A percentile compares a stretch with the other conserved stretches of the same genome.
These are phyloP conservation scores for Neonectria punicea DNA, from an alignment of 2,329 filamentous ascomycete genomes.

Conservation along the genomic window DNA sequence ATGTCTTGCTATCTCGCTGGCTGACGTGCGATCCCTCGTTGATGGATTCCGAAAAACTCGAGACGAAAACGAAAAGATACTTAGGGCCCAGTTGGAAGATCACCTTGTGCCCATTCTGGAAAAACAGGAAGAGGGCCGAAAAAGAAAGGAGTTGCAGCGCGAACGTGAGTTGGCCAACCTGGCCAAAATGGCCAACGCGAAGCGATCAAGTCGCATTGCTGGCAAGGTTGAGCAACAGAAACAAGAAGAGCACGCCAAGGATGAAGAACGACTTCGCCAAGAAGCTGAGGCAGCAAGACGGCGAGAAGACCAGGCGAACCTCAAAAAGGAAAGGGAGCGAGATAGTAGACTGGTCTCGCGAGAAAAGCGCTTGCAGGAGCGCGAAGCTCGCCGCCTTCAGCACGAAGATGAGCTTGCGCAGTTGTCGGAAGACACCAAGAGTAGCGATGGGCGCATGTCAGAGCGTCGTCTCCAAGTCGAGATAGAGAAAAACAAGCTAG, in stretches of 20 bases:
- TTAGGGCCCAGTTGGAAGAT: constrained; percentile 77
- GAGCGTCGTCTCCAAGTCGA: constrained; percentile 84
- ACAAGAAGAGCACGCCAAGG: constrained; percentile 75
- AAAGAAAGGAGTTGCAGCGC: constrained; percentile 73
- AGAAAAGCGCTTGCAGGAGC: constrained; percentile 86
- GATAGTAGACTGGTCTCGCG: constrained; percentile 84
- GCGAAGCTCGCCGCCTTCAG: constrained; percentile 82
- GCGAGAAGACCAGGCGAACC: constrained; percentile 71
- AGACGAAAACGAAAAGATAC: constrained; percentile 84
- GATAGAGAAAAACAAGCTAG: constrained; percentile 82
- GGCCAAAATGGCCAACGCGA: constrained; percentile 91
- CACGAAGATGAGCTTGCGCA: constrained; percentile 86
- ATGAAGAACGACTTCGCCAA: constrained; percentile 66
- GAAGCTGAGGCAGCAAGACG: constrained; percentile 71
- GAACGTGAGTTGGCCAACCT: constrained; percentile 84
- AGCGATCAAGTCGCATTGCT: constrained; percentile 90
- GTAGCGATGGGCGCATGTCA: constrained; percentile 72
- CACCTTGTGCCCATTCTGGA: constrained; percentile 88
- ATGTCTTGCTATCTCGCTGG: constrained; percentile 83
- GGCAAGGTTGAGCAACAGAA: constrained; percentile 82
- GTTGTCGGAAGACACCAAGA: constrained; percentile 80
- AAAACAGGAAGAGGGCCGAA: constrained; percentile 78
- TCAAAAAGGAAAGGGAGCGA: constrained; percentile 75
- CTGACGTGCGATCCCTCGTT: constrained; percentile 80
- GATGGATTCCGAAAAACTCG: constrained; percentile 77